phyloP scores from a whole-genome alignment of 306 rosid genomes.

The Quercus robur region DNA sequence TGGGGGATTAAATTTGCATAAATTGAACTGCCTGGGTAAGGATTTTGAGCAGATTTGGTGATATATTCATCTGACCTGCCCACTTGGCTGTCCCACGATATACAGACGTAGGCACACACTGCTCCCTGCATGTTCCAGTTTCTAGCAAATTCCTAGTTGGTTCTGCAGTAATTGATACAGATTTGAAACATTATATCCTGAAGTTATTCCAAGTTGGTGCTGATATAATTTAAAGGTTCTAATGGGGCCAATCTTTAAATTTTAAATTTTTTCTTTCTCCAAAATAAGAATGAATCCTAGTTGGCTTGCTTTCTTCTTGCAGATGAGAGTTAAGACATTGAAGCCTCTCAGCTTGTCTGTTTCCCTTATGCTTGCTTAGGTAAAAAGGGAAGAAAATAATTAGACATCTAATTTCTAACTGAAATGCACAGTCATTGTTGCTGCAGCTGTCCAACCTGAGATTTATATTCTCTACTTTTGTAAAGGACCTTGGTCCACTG shows the following conservation, averaged over 20 bases:
- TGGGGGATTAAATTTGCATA: background rate
- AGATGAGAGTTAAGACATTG: background rate
- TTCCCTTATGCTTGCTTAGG: background rate
- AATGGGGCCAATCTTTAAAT: background rate
- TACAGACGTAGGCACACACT: too few relatives aligned
- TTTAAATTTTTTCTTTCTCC: background rate
- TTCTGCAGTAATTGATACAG: background rate
- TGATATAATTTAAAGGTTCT: background rate
- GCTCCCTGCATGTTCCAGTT: too few relatives aligned
- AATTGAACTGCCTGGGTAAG: background rate
- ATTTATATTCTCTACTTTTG: too few relatives aligned
- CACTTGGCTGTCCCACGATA: background rate
- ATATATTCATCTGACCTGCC: background rate
- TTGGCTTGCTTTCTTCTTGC: background rate
- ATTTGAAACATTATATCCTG: background rate
- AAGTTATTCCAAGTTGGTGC: background rate
- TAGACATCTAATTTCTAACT: too few relatives aligned
- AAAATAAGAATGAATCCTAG: background rate
- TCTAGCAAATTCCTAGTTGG: background rate
- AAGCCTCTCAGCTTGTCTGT: background rate
- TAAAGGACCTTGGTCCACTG: too few relatives aligned
- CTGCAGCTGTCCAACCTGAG: too few relatives aligned
- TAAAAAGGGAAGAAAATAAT: too few relatives aligned
- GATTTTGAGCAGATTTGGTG: background rate
- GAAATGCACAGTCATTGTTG: too few relatives aligned